A percentile compares a stretch with the other conserved stretches of the same genome.
Conservation (phyloP, 441 rosid genomes). For the Bruguiera hainesii region DNA sequence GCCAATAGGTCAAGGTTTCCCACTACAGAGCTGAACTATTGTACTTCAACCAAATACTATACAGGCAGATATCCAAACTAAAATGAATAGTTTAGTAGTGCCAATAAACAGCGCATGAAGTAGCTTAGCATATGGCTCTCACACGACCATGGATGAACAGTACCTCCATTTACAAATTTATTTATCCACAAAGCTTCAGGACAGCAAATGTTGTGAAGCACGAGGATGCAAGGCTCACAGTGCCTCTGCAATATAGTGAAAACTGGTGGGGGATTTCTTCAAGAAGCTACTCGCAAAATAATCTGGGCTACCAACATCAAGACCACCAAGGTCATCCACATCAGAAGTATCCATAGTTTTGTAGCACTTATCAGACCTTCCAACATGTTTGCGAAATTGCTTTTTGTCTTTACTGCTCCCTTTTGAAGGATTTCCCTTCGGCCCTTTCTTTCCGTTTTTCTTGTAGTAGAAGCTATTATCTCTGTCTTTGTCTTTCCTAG, state of each 20-base stretch:
- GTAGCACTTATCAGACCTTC: conserved; percentile 25
- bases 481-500: conserved; percentile 44
- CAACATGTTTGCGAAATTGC: conserved; percentile 36
- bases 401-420: conserved; percentile 62
- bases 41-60: too few species aligned
- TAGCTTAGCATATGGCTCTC: not conserved
- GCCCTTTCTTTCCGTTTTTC: conserved; percentile 67
- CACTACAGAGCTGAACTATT: too few species aligned
- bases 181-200: conserved; percentile 35
- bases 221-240: conserved; percentile 26
- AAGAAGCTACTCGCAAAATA: conserved; percentile 50
- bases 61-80: not conserved
- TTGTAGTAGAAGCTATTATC: conserved; percentile 35
- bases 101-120: not conserved
- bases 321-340: conserved; percentile 18
- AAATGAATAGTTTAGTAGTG: not conserved
- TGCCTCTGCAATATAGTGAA: conserved; percentile 59
- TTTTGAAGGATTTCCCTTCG: conserved; percentile 55
- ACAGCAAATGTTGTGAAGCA: not conserved
- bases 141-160: not conserved
- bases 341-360: conserved; percentile 23
- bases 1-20: too few species aligned
- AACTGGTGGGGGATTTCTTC: conserved; percentile 29
- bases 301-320: conserved; percentile 42
- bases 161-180: conserved; percentile 20